Evolutionary conservation across 768 basidiomycete species (phyloP).

Genomic region (Leccinum ochraceum): DNA sequence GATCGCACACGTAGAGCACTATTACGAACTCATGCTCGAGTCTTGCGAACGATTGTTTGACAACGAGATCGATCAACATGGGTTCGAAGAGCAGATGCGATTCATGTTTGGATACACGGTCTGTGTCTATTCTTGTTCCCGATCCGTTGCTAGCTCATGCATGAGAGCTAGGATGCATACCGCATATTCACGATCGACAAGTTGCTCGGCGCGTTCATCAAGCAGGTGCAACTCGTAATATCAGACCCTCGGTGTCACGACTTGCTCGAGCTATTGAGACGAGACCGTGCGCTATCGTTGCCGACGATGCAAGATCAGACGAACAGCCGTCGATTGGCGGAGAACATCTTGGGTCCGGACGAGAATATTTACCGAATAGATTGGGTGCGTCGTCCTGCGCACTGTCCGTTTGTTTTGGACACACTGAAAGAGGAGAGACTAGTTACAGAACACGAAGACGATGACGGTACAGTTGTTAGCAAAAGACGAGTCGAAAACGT

Average conservation of each 20-base stretch:
- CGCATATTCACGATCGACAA: constrained; percentile 95
- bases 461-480: constrained; percentile 77
- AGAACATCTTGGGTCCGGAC: constrained; percentile 71
- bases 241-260: constrained; percentile 71
- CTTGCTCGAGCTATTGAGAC: constrained; percentile 66
- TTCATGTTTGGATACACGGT: constrained; percentile 85
- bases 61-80: constrained; percentile 82
- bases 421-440: constrained; percentile 1
- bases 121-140: constrained; percentile 1
- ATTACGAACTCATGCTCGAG: constrained; percentile 81
- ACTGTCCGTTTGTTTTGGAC: neutral
- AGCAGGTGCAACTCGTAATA: constrained; percentile 82
- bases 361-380: constrained; percentile 80
- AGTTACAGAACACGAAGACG: constrained; percentile 67
- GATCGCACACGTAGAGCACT: constrained; percentile 56
- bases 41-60: constrained; percentile 91
- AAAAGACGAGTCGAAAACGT: constrained; percentile 74
- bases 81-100: constrained; percentile 91
- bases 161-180: constrained; percentile 62
- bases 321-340: constrained; percentile 63
- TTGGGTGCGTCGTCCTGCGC: constrained; percentile 53
- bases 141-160: constrained; percentile 3
- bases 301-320: constrained; percentile 74
- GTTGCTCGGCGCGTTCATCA: constrained; percentile 83
- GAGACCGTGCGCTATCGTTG: constrained; percentile 56